phyloP scores from a whole-genome alignment of 176 grass and related monocot genomes.

The Thalia dealbata region DNA sequence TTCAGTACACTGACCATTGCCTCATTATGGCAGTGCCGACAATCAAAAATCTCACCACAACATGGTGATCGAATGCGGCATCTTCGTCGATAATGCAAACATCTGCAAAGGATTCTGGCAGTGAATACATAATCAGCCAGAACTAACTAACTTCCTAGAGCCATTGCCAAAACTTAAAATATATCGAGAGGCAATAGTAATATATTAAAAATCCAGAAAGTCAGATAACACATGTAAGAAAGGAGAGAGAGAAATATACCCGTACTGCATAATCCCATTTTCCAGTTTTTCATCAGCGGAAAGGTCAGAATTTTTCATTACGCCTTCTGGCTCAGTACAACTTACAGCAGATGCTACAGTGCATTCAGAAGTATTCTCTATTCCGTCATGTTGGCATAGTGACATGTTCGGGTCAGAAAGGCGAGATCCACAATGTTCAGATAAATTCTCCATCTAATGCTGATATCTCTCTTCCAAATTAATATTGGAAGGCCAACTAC shows the following conservation, averaged over 20 bases:
- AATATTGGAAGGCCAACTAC: conserved; percentile 26
- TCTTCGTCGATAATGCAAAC: conserved; percentile 71
- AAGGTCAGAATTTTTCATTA: conserved; percentile 16
- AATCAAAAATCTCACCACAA: conserved; percentile 74
- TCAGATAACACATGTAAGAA: neutral
- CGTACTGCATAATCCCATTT: conserved; percentile 66
- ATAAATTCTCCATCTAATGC: conserved; percentile 32
- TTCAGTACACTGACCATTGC: conserved; percentile 39
- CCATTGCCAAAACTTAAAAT: neutral
- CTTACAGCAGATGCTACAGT: conserved; percentile 16
- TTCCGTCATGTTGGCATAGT: conserved; percentile 24
- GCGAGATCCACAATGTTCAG: conserved; percentile 18
- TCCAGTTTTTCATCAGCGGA: conserved; percentile 29
- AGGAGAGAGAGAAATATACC: conserved; percentile 44
- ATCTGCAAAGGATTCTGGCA: conserved; percentile 30
- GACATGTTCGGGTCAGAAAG: conserved; percentile 26
- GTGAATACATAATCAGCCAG: neutral
- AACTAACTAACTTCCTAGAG: neutral
- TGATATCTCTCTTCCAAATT: conserved; percentile 13
- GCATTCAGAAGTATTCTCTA: neutral
- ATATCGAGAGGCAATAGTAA: neutral
- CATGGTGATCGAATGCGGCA: conserved; percentile 68
- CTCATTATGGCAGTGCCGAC: conserved; percentile 91
- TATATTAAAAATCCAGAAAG: neutral
- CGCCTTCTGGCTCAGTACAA: conserved; percentile 4